Base-by-base conservation (phyloP, 2,329 filamentous ascomycete species). In the Aspergillus terreus region DNA sequence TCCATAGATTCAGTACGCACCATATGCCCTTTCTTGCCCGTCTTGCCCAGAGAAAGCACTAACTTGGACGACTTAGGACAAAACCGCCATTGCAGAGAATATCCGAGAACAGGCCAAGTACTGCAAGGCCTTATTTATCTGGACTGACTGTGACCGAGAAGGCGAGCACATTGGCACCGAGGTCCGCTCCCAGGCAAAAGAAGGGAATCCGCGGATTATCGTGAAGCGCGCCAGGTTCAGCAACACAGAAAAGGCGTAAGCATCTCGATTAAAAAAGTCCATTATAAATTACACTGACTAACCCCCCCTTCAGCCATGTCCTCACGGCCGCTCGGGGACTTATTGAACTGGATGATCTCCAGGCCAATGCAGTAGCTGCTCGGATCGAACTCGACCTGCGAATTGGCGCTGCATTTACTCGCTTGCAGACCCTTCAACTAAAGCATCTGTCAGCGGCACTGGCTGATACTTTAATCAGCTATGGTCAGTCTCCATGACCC, bases 71-170 rank as follows among this genome's bases (percentile, higher is more conserved):
- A 36, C 41, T 58, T 58, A 92, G 83, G 86, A 92, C 64, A 95
- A 92, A 66, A 85, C 85, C 62, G 75, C 80, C 1, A 87, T 99
- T 56, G 91, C 92, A 9, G 80, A 85, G 30, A 99, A 99, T 65
- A 94, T 99, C 63, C 82, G 86, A 60, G 76, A 81, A 1, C 86
- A 95, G 69, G 92, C 94, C 15, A 81, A 81, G 54, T 81, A 82
- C 66, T 80, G 85, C n/a, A 82, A 79, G 50, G 83, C 86, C 11
- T 78, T 99, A 30, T 92, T 95, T 70, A 96, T 99, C 62, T 99
- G 94, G 94, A 99, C 94, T 0, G 94, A 99, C 79, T 97, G 94
- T 71, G 94, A 99, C 77, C 85, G 92, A 50, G 94, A 99, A 78
- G 94, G 94, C 33, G 94, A 99, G 70, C 88, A 97, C 66, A 99